These are phyloP conservation scores for Penicillium nucicola DNA, from an alignment of 495 filamentous ascomycete genomes.

Conservation along the genomic window DNA sequence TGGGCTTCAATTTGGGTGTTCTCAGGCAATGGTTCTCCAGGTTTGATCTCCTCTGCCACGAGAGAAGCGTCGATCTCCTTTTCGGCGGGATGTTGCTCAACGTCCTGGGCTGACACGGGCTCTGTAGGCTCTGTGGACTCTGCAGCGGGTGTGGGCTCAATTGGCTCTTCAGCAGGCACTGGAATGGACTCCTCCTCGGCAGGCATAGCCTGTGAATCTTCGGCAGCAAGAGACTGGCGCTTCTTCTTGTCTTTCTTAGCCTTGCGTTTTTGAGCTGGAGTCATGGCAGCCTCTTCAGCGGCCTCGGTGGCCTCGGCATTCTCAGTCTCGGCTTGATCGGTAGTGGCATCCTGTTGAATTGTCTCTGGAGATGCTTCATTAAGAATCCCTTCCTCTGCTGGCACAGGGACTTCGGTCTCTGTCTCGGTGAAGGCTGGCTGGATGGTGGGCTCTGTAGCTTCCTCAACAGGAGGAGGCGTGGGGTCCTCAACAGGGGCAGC, in stretches of 20 bases:
- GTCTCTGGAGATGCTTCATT: too few relatives aligned
- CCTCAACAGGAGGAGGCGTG: too few relatives aligned
- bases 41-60: background rate
- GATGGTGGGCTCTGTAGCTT: background rate
- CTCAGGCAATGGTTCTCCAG: background rate
- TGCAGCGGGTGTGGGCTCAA: too few relatives aligned
- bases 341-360: background rate
- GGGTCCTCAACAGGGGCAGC: background rate
- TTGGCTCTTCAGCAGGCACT: background rate
- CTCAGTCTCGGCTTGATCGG: background rate
- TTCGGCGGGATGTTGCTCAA: background rate
- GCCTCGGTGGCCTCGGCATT: too few relatives aligned
- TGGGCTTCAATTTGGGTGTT: background rate
- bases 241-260: background rate
- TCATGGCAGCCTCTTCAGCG: background rate
- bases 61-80: background rate
- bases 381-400: too few relatives aligned
- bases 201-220: constrained; percentile 3
- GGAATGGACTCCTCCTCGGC: background rate
- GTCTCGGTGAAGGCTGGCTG: too few relatives aligned
- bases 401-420: too few relatives aligned
- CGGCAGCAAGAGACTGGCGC: background rate
- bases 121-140: background rate
- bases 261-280: constrained; percentile 1
- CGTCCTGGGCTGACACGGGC: background rate